Evolutionary conservation across 768 basidiomycete species (phyloP).

Genomic region (Lepiota brunneoincarnata): DNA sequence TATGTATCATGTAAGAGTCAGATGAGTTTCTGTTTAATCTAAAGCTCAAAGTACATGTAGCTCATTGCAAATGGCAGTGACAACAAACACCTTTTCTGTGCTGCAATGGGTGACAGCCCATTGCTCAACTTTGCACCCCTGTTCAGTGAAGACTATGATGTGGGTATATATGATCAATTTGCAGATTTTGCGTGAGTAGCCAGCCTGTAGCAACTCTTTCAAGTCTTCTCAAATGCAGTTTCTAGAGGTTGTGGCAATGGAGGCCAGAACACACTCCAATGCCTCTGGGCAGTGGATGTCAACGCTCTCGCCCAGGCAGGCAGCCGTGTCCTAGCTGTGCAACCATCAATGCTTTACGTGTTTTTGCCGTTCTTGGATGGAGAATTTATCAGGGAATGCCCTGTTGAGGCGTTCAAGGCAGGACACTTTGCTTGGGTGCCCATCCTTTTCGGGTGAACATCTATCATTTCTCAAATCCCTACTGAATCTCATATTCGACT

Average conservation of each 20-base stretch:
- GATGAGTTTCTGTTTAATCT: not conserved
- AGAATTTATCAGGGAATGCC: constrained; percentile 29
- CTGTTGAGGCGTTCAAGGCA: constrained; percentile 36
- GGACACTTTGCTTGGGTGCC: constrained; percentile 37
- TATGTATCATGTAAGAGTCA: constrained; percentile 33
- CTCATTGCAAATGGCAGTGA: constrained; percentile 37
- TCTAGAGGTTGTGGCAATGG: constrained; percentile 24
- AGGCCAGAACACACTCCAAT: constrained; percentile 24
- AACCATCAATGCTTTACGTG: constrained; percentile 30
- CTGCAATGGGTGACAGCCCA: constrained; percentile 44
- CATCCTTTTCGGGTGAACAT: constrained; percentile 30
- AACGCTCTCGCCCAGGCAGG: constrained; percentile 30
- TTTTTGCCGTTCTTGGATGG: constrained; percentile 38
- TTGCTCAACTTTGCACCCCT: constrained; percentile 34
- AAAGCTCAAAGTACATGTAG: constrained; percentile 15
- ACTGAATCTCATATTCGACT: not conserved
- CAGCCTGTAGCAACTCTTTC: not conserved
- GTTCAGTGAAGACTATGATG: constrained; percentile 30
- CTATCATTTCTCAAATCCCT: too few relatives aligned
- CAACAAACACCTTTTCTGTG: constrained; percentile 34
- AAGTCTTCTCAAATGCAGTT: not conserved
- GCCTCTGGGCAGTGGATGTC: constrained; percentile 29
- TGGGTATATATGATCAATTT: constrained; percentile 33
- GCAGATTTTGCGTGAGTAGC: constrained; percentile 31
- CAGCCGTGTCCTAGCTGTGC: constrained; percentile 24